Conservation (phyloP, 1,284 basidiomycete species). For the Melampsora americana region DNA sequence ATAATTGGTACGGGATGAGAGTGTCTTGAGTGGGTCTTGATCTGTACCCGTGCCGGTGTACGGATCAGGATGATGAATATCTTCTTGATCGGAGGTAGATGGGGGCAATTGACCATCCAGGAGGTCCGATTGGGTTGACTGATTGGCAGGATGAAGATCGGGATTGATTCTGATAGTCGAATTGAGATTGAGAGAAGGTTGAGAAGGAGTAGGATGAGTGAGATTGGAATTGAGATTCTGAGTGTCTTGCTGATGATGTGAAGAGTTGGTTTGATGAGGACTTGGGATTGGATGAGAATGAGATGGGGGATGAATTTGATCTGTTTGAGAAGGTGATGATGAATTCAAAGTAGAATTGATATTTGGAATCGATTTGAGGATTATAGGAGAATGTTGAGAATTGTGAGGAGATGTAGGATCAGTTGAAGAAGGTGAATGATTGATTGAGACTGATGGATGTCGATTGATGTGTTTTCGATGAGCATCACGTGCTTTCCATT, state of each 20-base stretch:
- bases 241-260: no score
- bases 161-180: background rate
- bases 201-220: no score
- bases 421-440: background rate
- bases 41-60: constrained; percentile 10
- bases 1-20: constrained; percentile 80
- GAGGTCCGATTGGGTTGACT: no score
- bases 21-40: constrained; percentile 48
- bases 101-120: background rate
- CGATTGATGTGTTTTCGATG: background rate
- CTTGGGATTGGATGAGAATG: no score
- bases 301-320: no score
- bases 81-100: background rate
- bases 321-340: no score
- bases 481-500: background rate
- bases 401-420: background rate
- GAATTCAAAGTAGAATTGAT: background rate
- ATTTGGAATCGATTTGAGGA: background rate
- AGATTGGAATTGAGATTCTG: no score
- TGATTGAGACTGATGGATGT: constrained; percentile 1
- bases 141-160: no score
- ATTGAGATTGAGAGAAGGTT: background rate
- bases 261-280: no score
- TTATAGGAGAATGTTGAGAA: background rate
- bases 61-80: constrained; percentile 19